These are phyloP conservation scores for Keqinozyma sinolaborantium DNA, from an alignment of 1,139 yeast species.

Conservation along the genomic window DNA sequence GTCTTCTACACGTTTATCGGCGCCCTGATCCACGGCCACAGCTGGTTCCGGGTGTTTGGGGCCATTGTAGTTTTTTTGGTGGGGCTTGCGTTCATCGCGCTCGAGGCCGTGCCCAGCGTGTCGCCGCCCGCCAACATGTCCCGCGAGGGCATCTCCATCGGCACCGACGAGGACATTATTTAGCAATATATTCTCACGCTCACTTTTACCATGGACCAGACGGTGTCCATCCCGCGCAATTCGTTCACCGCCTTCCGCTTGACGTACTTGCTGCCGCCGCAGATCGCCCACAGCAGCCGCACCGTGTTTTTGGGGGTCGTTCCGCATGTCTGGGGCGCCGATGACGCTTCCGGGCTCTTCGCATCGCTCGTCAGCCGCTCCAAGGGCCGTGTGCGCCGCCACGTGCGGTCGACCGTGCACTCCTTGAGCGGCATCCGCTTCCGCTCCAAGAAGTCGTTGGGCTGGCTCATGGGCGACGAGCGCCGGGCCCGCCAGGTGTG, in stretches of 20 bases:
- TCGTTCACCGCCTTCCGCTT: conserved; percentile 69
- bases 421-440: background rate
- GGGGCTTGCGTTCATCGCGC: conserved; percentile 56
- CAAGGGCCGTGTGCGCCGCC: background rate
- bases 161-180: conserved; percentile 42
- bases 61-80: conserved; percentile 52
- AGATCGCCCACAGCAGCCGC: conserved; percentile 48
- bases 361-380: background rate
- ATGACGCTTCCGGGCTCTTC: conserved; percentile 17
- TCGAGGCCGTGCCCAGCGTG: conserved; percentile 69
- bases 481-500: no score
- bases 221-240: conserved; percentile 7
- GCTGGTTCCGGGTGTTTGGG: conserved; percentile 51
- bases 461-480: background rate
- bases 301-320: conserved; percentile 59
- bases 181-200: no score
- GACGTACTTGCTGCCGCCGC: conserved; percentile 47
- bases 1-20: conserved; percentile 67
- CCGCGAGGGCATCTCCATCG: conserved; percentile 47
- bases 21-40: conserved; percentile 57
- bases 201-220: no score
- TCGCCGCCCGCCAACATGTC: conserved; percentile 76
- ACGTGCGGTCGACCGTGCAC: background rate
- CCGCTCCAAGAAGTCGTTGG: background rate
- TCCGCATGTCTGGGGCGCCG: conserved; percentile 59